A percentile compares a stretch with the other conserved stretches of the same genome.
phyloP scores from a whole-genome alignment of 2,329 filamentous ascomycete genomes.

The Cercospora beticola region DNA sequence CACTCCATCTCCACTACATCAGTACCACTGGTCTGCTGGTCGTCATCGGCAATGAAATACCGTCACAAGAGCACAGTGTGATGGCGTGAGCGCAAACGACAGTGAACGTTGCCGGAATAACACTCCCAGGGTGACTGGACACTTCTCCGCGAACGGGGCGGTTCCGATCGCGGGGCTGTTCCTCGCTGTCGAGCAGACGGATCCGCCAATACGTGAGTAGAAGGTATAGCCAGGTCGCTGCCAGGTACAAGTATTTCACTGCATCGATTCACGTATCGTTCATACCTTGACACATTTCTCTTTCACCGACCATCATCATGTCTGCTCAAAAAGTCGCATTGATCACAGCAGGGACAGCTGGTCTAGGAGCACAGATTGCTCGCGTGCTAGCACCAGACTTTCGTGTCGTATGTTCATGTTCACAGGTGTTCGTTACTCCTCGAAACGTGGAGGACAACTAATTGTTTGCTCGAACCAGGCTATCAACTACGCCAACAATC shows the following conservation, averaged over 20 bases:
- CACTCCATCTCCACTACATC: background rate
- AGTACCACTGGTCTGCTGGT: background rate
- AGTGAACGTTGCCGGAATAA: background rate
- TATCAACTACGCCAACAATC: conserved; percentile 51
- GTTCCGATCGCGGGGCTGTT: conserved; percentile 10
- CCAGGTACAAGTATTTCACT: background rate
- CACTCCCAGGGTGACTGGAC: background rate
- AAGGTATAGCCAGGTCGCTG: background rate
- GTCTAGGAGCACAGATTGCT: conserved; percentile 50
- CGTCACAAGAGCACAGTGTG: background rate
- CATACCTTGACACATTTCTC: too few relatives aligned
- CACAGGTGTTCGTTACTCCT: background rate
- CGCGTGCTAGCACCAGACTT: conserved; percentile 49
- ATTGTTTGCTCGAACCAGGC: conserved; percentile 38
- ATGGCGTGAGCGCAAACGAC: background rate
- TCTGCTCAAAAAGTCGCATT: conserved; percentile 47
- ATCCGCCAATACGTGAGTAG: background rate
- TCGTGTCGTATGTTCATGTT: conserved; percentile 41
- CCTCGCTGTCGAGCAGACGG: background rate
- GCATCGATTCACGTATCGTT: background rate
- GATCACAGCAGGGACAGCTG: conserved; percentile 51
- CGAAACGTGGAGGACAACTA: background rate
- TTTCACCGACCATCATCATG: conserved; percentile 29
- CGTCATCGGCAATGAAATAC: background rate
- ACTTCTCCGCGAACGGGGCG: background rate